A percentile compares a stretch with the other conserved stretches of the same genome.
phyloP scores from a whole-genome alignment of 1,284 basidiomycete genomes.

The Pascua guehoae region DNA sequence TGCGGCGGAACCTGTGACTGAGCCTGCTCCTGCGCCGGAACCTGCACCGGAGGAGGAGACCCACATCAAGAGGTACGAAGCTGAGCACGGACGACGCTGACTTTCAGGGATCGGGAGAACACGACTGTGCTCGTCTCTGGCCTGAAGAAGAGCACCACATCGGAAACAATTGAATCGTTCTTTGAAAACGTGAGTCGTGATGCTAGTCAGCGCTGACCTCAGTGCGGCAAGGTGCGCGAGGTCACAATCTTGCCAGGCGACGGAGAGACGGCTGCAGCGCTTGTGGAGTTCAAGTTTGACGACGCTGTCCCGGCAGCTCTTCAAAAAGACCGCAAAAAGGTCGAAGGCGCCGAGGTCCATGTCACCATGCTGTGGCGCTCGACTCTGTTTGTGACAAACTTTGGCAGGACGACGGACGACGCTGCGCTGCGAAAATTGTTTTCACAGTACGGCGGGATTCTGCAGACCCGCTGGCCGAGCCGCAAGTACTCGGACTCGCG shows the following conservation, averaged over 20 bases:
- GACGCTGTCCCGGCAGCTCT: slow-evolving; percentile 77
- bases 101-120: slow-evolving; percentile 84
- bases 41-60: slow-evolving; percentile 22
- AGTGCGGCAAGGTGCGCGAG: slow-evolving; percentile 82
- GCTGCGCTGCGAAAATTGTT: slow-evolving; percentile 70
- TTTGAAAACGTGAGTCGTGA: slow-evolving; percentile 73
- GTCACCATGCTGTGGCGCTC: slow-evolving; percentile 91
- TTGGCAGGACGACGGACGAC: slow-evolving; percentile 82
- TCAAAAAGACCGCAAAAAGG: slow-evolving; percentile 86
- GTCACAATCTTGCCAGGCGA: slow-evolving; percentile 52
- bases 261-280: slow-evolving; percentile 33
- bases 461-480: slow-evolving; percentile 96
- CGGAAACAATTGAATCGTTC: slow-evolving; percentile 65
- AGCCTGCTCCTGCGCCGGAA: slow-evolving; percentile 13
- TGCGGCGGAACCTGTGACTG: neutral
- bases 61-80: slow-evolving; percentile 26
- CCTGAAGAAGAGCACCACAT: slow-evolving; percentile 58
- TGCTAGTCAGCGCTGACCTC: slow-evolving; percentile 8
- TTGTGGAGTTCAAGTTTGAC: slow-evolving; percentile 46
- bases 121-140: slow-evolving; percentile 83
- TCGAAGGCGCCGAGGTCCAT: slow-evolving; percentile 65
- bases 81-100: neutral
- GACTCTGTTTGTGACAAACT: slow-evolving; percentile 95
- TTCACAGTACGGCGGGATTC: slow-evolving; percentile 76
- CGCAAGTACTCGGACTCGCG: slow-evolving; percentile 88